Evolutionary conservation across 768 basidiomycete species (phyloP), one percentile per base, ranked within the genome.

Genomic region (Albatrellus ellisii): DNA sequence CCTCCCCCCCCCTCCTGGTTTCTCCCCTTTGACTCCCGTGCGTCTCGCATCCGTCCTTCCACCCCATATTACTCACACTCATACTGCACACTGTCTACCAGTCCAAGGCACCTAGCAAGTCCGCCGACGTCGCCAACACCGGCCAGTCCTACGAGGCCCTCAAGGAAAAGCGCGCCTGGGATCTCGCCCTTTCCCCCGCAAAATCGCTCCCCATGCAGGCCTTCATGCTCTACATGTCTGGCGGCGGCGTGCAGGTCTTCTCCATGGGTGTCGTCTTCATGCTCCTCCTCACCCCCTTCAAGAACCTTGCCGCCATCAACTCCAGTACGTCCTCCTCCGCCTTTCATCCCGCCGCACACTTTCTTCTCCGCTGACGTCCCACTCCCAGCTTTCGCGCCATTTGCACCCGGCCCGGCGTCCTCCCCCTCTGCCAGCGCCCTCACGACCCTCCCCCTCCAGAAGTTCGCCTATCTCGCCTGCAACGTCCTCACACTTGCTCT

Each of bases 151-250:
- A 85, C 50, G 72, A 80, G 48, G 58, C 62, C 18, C 65, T 90
- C 46, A 87, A 88, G 56, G 73, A 74, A 48, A 79, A 72, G 53
- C 77, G 85, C 21, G 88, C 88, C 32, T 87, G 88, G 83, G 86
- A 89, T 47, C 67, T 86, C 31, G 88, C 88, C 28, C 72, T 79
- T 37, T 66, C 74, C 3, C 91, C 91, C 1, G 87, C 85, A 26
- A 95, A 97, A 61, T 77, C 79, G 11, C 69, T 97, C 21, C 91
- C 91, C 3, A 95, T 95, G 92, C 90, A 97, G 55, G 89, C 82
- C 4, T 84, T 97, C 64, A 97, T 97, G 92, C 70, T 97, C 26
- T 97, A 97, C 73, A 94, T 97, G 85, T 92, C 90, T 17, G 92
- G 92, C 26, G 81, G 88, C 10, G 88, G 89, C 38, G 83, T 97